Conservation (phyloP, 352 stramenopile species). For the Pythium periplocum region DNA sequence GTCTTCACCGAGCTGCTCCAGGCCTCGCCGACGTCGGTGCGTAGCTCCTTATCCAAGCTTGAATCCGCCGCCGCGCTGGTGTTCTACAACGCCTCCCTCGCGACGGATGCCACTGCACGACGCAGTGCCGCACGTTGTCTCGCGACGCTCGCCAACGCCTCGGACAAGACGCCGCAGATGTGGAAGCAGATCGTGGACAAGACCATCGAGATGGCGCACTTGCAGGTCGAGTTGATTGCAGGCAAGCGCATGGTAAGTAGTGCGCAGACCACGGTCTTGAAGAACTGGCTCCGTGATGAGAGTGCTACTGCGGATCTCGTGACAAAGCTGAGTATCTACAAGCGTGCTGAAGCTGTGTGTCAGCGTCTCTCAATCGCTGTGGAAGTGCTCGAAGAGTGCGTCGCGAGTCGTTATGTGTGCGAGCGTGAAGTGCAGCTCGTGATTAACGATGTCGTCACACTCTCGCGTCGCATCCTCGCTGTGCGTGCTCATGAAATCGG, state of each 20-base stretch:
- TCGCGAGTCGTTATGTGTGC: constrained; percentile 50
- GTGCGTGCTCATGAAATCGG: constrained; percentile 67
- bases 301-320: constrained; percentile 25
- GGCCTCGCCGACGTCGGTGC: constrained; percentile 46
- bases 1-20: constrained; percentile 46
- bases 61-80: constrained; percentile 37
- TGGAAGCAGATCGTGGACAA: constrained; percentile 70
- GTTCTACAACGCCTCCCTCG: constrained; percentile 25
- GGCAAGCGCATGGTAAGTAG: constrained; percentile 36
- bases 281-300: constrained; percentile 48
- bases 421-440: constrained; percentile 76
- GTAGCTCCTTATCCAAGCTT: constrained; percentile 57
- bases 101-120: constrained; percentile 14
- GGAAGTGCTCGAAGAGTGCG: constrained; percentile 30
- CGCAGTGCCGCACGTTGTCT: constrained; percentile 35
- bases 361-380: constrained; percentile 34
- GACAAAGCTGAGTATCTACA: constrained; percentile 38
- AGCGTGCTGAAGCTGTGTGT: constrained; percentile 42
- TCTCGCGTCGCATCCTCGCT: constrained; percentile 53
- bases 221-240: constrained; percentile 59
- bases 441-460: constrained; percentile 39
- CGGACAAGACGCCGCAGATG: constrained; percentile 46
- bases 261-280: constrained; percentile 35
- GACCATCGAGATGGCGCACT: constrained; percentile 49
- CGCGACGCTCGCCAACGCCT: constrained; percentile 46